Evolutionary conservation across 2,329 filamentous ascomycete species (phyloP).

Genomic region (Sarocladium strictum): DNA sequence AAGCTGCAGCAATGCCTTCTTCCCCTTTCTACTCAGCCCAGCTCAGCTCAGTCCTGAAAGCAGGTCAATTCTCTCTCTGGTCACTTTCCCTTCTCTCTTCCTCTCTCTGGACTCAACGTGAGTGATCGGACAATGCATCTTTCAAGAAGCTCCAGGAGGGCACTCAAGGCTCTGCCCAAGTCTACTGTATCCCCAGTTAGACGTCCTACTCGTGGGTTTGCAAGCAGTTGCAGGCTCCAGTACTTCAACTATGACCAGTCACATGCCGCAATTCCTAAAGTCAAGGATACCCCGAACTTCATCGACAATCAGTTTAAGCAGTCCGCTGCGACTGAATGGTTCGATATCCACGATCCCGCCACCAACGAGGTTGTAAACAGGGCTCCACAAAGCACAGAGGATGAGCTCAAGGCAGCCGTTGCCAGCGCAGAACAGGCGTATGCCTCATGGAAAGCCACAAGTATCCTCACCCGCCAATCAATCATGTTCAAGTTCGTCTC

Average conservation of each 20-base stretch:
- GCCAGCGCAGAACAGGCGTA: slow-evolving; percentile 66
- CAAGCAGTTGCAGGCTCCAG: neutral
- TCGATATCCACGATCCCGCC: slow-evolving; percentile 69
- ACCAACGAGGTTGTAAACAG: slow-evolving; percentile 74
- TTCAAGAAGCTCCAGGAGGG: neutral
- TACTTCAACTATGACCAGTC: neutral
- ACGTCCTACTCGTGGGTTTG: neutral
- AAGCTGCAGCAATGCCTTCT: no score
- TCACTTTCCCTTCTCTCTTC: no score
- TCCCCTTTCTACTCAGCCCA: no score
- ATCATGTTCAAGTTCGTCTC: slow-evolving; percentile 74
- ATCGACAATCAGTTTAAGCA: slow-evolving; percentile 65
- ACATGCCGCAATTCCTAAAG: neutral
- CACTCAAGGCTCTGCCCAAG: neutral
- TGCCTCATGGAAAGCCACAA: slow-evolving; percentile 60
- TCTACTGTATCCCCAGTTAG: neutral
- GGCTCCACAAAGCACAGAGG: slow-evolving; percentile 54
- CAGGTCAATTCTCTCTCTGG: no score
- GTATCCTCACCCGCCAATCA: slow-evolving; percentile 62
- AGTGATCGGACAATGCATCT: neutral
- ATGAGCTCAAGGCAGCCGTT: slow-evolving; percentile 4
- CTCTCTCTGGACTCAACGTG: neutral
- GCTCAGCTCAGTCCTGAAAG: no score
- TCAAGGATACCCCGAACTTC: slow-evolving; percentile 56
- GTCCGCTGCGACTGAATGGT: slow-evolving; percentile 61